These are phyloP conservation scores for Eremochloa ophiuroides DNA, from an alignment of 176 grass and related monocot genomes.

Conservation along the genomic window DNA sequence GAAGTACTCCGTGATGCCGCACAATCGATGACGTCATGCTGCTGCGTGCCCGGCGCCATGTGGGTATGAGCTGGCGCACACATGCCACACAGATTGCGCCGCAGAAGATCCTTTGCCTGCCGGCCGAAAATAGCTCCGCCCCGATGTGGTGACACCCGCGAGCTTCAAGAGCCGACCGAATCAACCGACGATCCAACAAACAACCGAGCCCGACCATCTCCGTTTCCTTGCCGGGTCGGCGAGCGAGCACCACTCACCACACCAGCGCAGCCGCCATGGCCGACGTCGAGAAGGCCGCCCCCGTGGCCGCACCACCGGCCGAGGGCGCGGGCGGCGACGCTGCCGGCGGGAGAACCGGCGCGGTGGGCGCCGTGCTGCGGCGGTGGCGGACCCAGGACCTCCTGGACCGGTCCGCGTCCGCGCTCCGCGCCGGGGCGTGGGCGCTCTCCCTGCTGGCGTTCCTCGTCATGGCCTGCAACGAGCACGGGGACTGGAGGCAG, in stretches of 20 bases:
- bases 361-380: slow-evolving; percentile 11
- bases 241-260: not conserved
- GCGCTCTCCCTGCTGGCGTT: slow-evolving; percentile 46
- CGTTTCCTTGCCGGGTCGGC: not conserved
- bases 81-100: not conserved
- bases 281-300: slow-evolving; percentile 24
- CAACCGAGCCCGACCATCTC: not conserved
- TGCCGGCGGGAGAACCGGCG: not conserved
- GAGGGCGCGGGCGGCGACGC: not conserved
- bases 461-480: slow-evolving; percentile 62
- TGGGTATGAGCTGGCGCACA: no score
- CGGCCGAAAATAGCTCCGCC: not conserved
- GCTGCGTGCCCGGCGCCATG: no score
- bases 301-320: not conserved
- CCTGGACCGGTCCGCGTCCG: slow-evolving; percentile 33
- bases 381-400: slow-evolving; percentile 50
- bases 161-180: not conserved
- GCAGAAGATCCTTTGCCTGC: not conserved
- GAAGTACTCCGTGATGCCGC: no score
- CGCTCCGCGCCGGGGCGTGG: slow-evolving; percentile 39
- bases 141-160: not conserved
- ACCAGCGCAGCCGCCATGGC: not conserved
- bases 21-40: no score
- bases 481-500: slow-evolving; percentile 65
- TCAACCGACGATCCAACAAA: not conserved